Base-by-base conservation (phyloP, 345 rosid genomes). In the Dipteronia sinensis region DNA sequence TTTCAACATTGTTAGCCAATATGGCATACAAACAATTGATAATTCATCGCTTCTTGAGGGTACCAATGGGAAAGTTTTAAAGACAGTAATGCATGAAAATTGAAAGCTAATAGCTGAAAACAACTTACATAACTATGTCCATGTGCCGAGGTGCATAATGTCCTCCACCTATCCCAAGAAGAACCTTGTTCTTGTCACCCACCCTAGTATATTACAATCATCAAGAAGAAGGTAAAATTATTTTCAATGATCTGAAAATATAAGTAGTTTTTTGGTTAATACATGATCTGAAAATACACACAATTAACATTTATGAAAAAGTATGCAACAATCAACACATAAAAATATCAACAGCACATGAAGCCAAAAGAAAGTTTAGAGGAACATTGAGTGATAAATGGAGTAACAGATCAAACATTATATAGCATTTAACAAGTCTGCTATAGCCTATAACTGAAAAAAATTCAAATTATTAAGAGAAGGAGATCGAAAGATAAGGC, bases 101-200 rank as follows among this genome's bases (percentile, higher is more conserved):
- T 46, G 15, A 66, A 51, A 61, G 23, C 19, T 17, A 9, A 22
- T 19, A 44, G 31, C 42, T 65, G 5, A 72, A 8, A 27, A 51
- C 15, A 74, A 86, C 98, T 86, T 88, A 95, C 99, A 77, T 27
- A 74, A 73, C 96, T 78, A 93, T 82, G 81, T 93, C 97, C 97
- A 86, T 89, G 72, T 95, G 99, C 62, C 97, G 90, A 78, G 98
- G 98, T 31, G 94, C 98, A 75, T 93, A 95, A 82, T 93, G 97
- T 75, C 97, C 99, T 76, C 99, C 97, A 62, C 97, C 99, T 67
- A 95, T 84, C 69, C 97, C 99, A 68, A 93, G 80, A 38, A 93
- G 98, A 59, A 93, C 94, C 78, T 86, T 95, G 72, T 84, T 85
- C 71, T 85, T 91, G 20, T 82, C 80, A n/a, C 65, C 86, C 71